Evolutionary conservation across 2,329 filamentous ascomycete genomes (phyloP).

Genomic region (Sarocladium kiliense): DNA sequence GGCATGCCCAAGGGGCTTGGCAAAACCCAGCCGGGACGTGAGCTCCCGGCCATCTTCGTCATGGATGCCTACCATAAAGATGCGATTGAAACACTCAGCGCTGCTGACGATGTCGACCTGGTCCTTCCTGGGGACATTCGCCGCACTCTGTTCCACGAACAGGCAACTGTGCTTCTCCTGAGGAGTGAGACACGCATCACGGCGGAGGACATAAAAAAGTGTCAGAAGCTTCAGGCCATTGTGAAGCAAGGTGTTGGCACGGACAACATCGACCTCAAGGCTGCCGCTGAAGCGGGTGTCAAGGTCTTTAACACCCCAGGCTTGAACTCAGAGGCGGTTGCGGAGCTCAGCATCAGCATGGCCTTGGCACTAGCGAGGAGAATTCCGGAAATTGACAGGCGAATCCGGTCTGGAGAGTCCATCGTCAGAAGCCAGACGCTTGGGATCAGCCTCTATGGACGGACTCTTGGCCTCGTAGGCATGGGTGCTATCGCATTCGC

Average conservation of each 20-base stretch:
- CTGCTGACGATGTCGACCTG: constrained; percentile 26
- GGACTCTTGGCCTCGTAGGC: constrained; percentile 27
- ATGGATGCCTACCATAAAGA: constrained; percentile 28
- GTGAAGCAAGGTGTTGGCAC: constrained; percentile 40
- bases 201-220: constrained; percentile 27
- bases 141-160: constrained; percentile 28
- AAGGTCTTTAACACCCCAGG: constrained; percentile 39
- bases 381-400: constrained; percentile 22
- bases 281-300: constrained; percentile 29
- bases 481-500: constrained; percentile 28
- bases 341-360: constrained; percentile 29
- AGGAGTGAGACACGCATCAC: constrained; percentile 26
- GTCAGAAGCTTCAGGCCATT: constrained; percentile 31
- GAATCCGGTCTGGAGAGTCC: constrained; percentile 17
- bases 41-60: constrained; percentile 25
- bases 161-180: constrained; percentile 28
- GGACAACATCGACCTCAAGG: constrained; percentile 34
- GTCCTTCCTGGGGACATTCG: constrained; percentile 26
- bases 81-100: constrained; percentile 25
- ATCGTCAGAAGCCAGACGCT: constrained; percentile 31
- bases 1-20: too few relatives aligned
- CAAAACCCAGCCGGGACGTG: too few relatives aligned
- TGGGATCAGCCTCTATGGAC: constrained; percentile 25
- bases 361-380: constrained; percentile 24
- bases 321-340: constrained; percentile 33